Conservation (phyloP, 345 rosid species). For the Corchorus olitorius region DNA sequence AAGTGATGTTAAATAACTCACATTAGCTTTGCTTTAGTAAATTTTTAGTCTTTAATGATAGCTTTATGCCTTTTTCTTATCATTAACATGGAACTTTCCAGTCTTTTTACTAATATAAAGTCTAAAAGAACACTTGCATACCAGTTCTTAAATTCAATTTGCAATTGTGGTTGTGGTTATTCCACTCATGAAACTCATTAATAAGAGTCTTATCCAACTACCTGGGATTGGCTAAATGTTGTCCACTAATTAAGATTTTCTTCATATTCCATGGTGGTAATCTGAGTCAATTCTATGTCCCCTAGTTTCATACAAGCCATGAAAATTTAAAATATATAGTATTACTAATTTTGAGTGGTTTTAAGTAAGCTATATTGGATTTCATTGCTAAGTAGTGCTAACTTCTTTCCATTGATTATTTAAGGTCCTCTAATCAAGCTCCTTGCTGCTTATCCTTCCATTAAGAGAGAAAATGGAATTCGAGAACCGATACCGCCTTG, state of each 20-base stretch:
- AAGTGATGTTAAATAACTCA: slow-evolving; percentile 8
- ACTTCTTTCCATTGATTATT: slow-evolving; percentile 25
- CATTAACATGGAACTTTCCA: not conserved
- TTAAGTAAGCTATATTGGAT: slow-evolving; percentile 26
- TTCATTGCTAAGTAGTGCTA: slow-evolving; percentile 14
- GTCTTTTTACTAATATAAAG: not conserved
- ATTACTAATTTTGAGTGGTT: slow-evolving; percentile 17
- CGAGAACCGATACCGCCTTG: slow-evolving; percentile 42
- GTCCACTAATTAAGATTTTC: slow-evolving; percentile 25
- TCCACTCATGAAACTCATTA: slow-evolving; percentile 28
- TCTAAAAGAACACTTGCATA: slow-evolving; percentile 11
- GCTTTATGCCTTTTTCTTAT: slow-evolving; percentile 10
- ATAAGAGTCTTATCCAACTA: slow-evolving; percentile 20
- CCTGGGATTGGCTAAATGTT: slow-evolving; percentile 22
- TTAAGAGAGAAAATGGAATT: slow-evolving; percentile 45
- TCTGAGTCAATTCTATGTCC: slow-evolving; percentile 16
- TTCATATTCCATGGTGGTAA: slow-evolving; percentile 31
- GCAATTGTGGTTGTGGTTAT: slow-evolving; percentile 31
- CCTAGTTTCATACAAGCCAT: slow-evolving; percentile 13
- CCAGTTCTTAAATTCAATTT: slow-evolving; percentile 13
- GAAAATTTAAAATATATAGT: not conserved
- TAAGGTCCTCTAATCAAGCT: slow-evolving; percentile 33
- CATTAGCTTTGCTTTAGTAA: not conserved
- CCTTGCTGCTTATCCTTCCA: not conserved
- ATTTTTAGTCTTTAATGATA: not conserved